Conservation (phyloP, 352 stramenopile genomes). For the Paralagenidium karlingii region DNA sequence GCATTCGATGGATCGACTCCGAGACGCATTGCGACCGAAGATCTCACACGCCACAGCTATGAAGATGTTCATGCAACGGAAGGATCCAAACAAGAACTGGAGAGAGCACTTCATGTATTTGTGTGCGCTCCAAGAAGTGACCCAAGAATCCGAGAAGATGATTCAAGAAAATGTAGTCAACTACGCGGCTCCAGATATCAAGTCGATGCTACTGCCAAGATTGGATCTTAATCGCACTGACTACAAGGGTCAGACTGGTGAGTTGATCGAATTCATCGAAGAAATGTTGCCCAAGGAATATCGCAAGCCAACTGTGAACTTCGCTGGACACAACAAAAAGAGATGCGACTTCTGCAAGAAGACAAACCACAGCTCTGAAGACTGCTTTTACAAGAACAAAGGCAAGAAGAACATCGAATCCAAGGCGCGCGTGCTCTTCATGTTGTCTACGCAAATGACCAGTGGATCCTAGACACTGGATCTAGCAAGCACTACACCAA, state of each 20-base stretch:
- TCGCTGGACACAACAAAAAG: too few species aligned
- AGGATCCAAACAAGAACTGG: neutral
- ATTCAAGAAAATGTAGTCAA: neutral
- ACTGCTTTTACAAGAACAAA: too few species aligned
- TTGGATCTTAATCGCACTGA: neutral
- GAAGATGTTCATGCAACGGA: neutral
- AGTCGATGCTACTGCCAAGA: neutral
- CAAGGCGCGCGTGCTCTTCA: too few species aligned
- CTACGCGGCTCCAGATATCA: neutral
- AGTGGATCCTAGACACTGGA: neutral
- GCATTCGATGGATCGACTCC: neutral
- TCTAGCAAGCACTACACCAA: neutral
- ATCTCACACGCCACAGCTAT: neutral
- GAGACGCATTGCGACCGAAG: neutral
- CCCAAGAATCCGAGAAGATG: too few species aligned
- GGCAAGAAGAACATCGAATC: too few species aligned
- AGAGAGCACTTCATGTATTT: neutral
- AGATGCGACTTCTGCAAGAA: too few species aligned
- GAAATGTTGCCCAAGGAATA: too few species aligned
- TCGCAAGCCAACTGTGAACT: too few species aligned
- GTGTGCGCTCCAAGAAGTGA: too few species aligned
- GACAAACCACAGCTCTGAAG: too few species aligned
- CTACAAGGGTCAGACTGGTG: too few species aligned
- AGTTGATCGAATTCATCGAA: too few species aligned
- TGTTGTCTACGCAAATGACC: constrained; percentile 1